These are phyloP conservation scores for Lepraria neglecta DNA, from an alignment of 495 filamentous ascomycete genomes.

Conservation along the genomic window DNA sequence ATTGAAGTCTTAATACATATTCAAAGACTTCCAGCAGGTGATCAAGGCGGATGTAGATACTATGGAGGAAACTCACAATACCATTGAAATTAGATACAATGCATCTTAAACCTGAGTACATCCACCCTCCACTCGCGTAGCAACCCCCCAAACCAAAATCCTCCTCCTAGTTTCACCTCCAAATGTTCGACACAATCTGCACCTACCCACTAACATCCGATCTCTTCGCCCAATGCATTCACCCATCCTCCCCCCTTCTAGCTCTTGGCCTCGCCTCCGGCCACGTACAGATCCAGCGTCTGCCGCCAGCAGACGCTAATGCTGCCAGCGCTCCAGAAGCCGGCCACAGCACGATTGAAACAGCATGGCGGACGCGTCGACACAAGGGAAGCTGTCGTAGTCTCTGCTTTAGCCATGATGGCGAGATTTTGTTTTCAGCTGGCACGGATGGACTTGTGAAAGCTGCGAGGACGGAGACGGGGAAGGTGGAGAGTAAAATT, in stretches of 20 bases:
- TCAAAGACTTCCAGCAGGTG: no score
- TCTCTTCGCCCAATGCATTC: constrained; percentile 80
- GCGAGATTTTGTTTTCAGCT: constrained; percentile 71
- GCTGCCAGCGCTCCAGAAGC: constrained; percentile 38
- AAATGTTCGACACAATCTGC: constrained; percentile 80
- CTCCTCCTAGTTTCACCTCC: neutral
- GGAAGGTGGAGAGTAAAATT: constrained; percentile 70
- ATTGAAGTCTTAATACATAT: no score
- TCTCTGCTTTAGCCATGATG: constrained; percentile 70
- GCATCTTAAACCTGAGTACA: no score
- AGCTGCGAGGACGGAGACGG: constrained; percentile 71
- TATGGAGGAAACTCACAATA: no score
- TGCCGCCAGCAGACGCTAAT: constrained; percentile 47
- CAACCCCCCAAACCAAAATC: neutral
- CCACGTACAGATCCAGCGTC: constrained; percentile 78
- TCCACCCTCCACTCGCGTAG: no score
- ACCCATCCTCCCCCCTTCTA: constrained; percentile 74
- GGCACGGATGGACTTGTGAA: constrained; percentile 90
- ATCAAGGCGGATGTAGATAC: no score
- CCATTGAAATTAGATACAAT: no score
- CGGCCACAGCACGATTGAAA: constrained; percentile 71
- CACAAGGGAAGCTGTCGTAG: constrained; percentile 89
- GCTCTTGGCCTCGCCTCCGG: constrained; percentile 79
- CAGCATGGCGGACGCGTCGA: constrained; percentile 75
- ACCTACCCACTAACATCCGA: constrained; percentile 81